Evolutionary conservation across 1,284 basidiomycete species (phyloP), one percentile per base, ranked within the genome.

Genomic region (Ganoderma lingzhi): DNA sequence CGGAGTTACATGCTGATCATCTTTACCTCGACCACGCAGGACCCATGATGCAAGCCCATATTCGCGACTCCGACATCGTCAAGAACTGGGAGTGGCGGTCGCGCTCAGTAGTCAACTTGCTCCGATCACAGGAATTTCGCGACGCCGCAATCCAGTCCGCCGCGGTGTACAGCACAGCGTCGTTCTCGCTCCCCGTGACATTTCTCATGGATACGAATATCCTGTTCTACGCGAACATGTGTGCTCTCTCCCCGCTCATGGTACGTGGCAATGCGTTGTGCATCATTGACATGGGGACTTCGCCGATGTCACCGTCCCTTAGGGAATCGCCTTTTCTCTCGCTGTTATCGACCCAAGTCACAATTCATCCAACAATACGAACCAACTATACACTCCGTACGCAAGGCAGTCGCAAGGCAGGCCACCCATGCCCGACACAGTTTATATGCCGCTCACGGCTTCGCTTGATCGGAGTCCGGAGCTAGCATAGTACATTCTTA

Each of bases 171-270:
- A 35, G 35, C 19, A 5, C 39, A 15, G 56, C 19, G n/a, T 59
- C 56, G n/a, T 23, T 59, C 56, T 19, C 35, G 56, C 56, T 59
- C 56, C 56, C 37, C n/a, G 56, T 59, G 6, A 59, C 56, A 19
- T 59, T 59, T 23, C 19, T 35, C 3, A 4, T 35, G 35, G 32
- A 32, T 35, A 35, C 35, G 12, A 59, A 59, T n/a, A 39, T 59
- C 56, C 17, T 37, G 8, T 59, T 59, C 19, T 59, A 39, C 35
- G 9, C n/a, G 32, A 19, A 10, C 35, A 59, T 59, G 56, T n/a
- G 56, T 19, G 19, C n/a, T 5, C 56, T 59, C n/a, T 59, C 56
- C 10, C 56, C 56, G 1, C 56, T 59, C 35, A 59, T 59, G 56
- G 56, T 59, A 37, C 12, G 37, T 55, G 9, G 14, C 3, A 6